Evolutionary conservation across 2,329 filamentous ascomycete genomes (phyloP).

Genomic region (Capronia epimyces): DNA sequence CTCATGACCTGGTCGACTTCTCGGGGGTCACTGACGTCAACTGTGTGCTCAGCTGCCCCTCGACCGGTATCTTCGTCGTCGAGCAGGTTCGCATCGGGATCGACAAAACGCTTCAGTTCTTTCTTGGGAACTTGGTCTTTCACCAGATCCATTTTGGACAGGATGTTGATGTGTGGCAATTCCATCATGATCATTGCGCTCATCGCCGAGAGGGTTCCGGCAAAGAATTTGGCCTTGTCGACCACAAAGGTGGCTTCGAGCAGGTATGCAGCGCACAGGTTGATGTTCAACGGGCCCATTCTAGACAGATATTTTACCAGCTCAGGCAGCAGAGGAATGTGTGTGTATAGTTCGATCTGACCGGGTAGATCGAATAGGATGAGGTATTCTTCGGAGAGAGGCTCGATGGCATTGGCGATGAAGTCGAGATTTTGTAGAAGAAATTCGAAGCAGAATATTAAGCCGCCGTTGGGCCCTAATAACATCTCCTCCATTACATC

Average conservation of each 20-base stretch:
- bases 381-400: constrained; percentile 86
- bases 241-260: constrained; percentile 94
- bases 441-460: constrained; percentile 96
- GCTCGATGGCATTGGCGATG: constrained; percentile 75
- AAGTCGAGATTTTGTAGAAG: constrained; percentile 92
- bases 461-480: constrained; percentile 81
- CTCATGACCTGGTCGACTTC: constrained; percentile 68
- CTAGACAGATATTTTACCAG: constrained; percentile 76
- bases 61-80: constrained; percentile 67
- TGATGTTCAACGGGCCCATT: constrained; percentile 76
- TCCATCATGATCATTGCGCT: constrained; percentile 98
- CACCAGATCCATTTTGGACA: constrained; percentile 97
- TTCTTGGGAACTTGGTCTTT: constrained; percentile 82
- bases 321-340: constrained; percentile 83
- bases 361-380: constrained; percentile 99
- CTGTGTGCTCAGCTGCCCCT: constrained; percentile 46
- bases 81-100: constrained; percentile 74
- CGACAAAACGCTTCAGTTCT: constrained; percentile 83
- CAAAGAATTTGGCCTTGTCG: constrained; percentile 95
- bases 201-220: constrained; percentile 93
- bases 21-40: constrained; percentile 47
- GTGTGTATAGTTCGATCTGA: constrained; percentile 97
- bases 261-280: constrained; percentile 87
- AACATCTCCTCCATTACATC: constrained; percentile 96
- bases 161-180: constrained; percentile 89